A percentile compares a stretch with the other conserved stretches of the same genome.
Conservation (phyloP, 2,329 filamentous ascomycete species). For the Paecilomyces niveus region DNA sequence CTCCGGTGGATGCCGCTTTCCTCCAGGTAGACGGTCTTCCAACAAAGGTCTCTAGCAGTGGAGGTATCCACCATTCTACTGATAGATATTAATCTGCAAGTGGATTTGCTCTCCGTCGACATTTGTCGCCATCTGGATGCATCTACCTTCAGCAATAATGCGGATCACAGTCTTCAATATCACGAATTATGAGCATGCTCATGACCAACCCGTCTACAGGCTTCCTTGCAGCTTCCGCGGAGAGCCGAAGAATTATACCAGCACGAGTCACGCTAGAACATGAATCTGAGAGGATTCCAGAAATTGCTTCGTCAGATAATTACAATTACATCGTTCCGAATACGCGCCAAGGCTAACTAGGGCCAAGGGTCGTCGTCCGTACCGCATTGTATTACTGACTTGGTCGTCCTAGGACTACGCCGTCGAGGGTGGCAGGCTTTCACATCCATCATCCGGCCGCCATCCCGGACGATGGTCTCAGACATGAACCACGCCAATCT, state of each 20-base stretch:
- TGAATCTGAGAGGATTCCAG: not conserved
- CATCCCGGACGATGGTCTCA: not conserved
- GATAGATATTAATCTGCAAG: not conserved
- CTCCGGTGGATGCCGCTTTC: too few species aligned
- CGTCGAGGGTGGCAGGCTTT: not conserved
- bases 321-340: not conserved
- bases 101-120: not conserved
- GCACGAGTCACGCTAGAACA: not conserved
- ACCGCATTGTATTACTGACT: not conserved
- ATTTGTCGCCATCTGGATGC: not conserved
- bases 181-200: not conserved
- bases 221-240: not conserved
- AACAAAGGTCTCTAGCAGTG: not conserved
- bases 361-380: not conserved
- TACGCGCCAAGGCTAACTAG: not conserved
- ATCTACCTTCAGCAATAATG: not conserved
- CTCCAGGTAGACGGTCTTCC: not conserved
- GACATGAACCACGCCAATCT: slow-evolving; percentile 2
- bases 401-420: not conserved
- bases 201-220: not conserved
- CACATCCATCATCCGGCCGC: not conserved
- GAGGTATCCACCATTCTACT: not conserved
- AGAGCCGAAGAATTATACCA: not conserved
- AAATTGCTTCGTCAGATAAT: not conserved
- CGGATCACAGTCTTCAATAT: not conserved